Base-by-base conservation (phyloP, 495 filamentous ascomycete species). In the Lepraria neglecta region DNA sequence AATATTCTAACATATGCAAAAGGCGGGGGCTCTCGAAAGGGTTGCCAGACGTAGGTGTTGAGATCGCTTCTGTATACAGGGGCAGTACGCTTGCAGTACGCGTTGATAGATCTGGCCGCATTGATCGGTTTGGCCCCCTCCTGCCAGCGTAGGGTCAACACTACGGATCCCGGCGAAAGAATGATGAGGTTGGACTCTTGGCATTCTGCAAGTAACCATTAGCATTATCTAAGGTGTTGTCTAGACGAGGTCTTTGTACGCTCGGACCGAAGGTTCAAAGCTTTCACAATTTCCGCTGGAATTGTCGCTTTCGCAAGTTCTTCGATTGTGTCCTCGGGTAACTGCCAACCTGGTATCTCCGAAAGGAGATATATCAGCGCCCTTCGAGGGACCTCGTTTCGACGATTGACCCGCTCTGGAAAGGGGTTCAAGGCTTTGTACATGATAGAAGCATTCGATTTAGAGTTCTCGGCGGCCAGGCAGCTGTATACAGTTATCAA, bases 41-140 rank as follows among this genome's bases (percentile, higher is more conserved):
- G 52, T 38, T 46, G 60, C 60, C 52, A 62, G 40, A 62, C 56
- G 50, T 56, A 62, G 10, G 60, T 38, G 17, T 48, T 40, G 9
- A 62, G 42, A 24, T 24, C 38, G 31, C 52, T 17, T 6, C n/a
- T 56, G 27, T 62, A 56, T n/a, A 56, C 30, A 3, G 40, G 50
- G 14, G 19, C 40, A 6, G 17, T n/a, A 31, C 15, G 33, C 43
- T n/a, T n/a, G n/a, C n/a, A n/a, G n/a, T n/a, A n/a, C n/a, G n/a
- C n/a, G n/a, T n/a, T n/a, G n/a, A n/a, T n/a, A n/a, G n/a, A n/a
- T n/a, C n/a, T n/a, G n/a, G n/a, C n/a, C n/a, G n/a, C n/a, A n/a
- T n/a, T n/a, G n/a, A n/a, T n/a, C n/a, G n/a, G n/a, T n/a, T n/a
- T n/a, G n/a, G n/a, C n/a, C n/a, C n/a, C n/a, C n/a, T n/a, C n/a